Conservation (phyloP, 2,329 filamentous ascomycete species). For the Malbranchea cinnamomea region DNA sequence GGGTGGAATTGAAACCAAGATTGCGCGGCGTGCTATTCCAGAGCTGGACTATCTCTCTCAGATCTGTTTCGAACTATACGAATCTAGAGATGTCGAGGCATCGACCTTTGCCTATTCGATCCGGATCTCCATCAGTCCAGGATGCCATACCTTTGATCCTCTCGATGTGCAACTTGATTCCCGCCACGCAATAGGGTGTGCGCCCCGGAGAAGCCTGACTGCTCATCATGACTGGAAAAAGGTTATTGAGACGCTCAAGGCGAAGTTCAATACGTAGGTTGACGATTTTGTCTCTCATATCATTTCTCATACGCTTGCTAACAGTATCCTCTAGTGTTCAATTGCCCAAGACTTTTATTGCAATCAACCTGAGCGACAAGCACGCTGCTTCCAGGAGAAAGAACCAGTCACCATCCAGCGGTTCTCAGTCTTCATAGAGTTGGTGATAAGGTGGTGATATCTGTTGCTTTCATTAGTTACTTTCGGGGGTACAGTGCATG, state of each 20-base stretch:
- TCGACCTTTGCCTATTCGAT: constrained; percentile 87
- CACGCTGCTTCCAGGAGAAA: constrained; percentile 17
- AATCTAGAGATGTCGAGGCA: constrained; percentile 68
- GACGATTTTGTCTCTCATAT: too few species aligned
- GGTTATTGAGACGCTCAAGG: constrained; percentile 86
- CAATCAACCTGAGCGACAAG: constrained; percentile 37
- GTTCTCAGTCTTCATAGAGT: too few species aligned
- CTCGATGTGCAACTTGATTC: constrained; percentile 92
- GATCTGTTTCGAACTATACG: constrained; percentile 96
- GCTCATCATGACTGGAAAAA: constrained; percentile 90
- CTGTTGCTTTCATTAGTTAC: too few species aligned
- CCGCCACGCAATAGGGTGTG: constrained; percentile 89
- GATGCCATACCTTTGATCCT: constrained; percentile 91
- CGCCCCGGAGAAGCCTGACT: constrained; percentile 77
- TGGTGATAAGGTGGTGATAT: too few species aligned
- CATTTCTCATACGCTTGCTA: constrained; percentile 8
- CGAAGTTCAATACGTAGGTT: constrained; percentile 84
- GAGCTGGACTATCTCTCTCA: constrained; percentile 96
- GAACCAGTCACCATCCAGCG: neutral
- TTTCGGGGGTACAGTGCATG: too few species aligned
- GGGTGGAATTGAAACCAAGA: constrained; percentile 92
- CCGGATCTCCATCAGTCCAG: constrained; percentile 86
- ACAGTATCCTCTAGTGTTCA: constrained; percentile 27
- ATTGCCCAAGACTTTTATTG: constrained; percentile 36
- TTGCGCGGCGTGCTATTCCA: constrained; percentile 84